Base-by-base conservation (phyloP, 352 stramenopile species). In the Phytophthora hibernalis region DNA sequence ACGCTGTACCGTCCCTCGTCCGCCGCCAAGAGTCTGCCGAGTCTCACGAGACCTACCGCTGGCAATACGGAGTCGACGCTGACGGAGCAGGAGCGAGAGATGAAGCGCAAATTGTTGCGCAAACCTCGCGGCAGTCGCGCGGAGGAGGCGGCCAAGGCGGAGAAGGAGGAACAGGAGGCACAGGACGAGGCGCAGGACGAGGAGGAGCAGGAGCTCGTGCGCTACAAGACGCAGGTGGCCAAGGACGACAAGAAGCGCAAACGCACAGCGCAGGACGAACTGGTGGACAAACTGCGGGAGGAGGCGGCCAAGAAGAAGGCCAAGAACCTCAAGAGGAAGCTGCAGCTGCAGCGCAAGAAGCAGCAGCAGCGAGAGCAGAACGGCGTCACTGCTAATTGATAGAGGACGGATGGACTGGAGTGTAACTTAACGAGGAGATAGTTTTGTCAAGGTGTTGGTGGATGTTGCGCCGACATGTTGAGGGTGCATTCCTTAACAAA, bases 291-390 rank as follows among this genome's bases (percentile, higher is more conserved):
- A 31, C 37, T 94, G 55, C 69, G 86, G 10, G 77, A 91, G 35
- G 81, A 92, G 38, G 84, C 79, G 8, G 77, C 70, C 13, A 74
- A 77, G 47, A 89, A 88, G 59, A 91, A 87, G 43, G 79, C 76
- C 24, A 92, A 92, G 67, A 94, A 94, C 53, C 68, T 82, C 26
- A 94, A 94, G 57, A 60, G 71, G n/a, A 94, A 92, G 55, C 63
- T 80, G 61, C 82, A 84, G n/a, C 54, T 84, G 51, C 82, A 92
- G 70, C 80, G 82, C 49, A 94, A 94, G 70, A 94, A 91, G 62
- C 75, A 89, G 50, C 61, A 89, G 43, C 72, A 80, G 59, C 67
- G 44, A 16, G n/a, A 62, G 21, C 53, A 77, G 54, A 61, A 65
- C 15, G 35, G 50, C 47, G 35, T 64, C 22, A 10, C 31, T 6